Evolutionary conservation across 768 basidiomycete species (phyloP).

Genomic region (Mycena alexandri): DNA sequence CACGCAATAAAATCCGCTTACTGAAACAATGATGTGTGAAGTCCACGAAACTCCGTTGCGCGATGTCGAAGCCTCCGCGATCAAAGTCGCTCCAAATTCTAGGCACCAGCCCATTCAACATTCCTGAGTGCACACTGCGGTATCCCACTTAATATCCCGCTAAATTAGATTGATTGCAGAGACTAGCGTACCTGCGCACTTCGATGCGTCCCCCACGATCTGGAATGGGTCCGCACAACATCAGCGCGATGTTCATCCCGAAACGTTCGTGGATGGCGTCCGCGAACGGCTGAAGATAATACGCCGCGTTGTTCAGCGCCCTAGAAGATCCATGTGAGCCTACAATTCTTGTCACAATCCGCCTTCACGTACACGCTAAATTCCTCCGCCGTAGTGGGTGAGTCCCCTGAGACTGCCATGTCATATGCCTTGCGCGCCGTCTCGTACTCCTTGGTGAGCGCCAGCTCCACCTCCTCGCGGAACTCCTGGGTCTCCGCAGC

Average conservation of each 20-base stretch:
- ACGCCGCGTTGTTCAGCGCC: neutral
- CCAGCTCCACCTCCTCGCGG: neutral
- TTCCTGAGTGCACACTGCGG: neutral
- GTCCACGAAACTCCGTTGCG: neutral
- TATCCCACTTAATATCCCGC: too few relatives aligned
- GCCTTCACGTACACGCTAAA: neutral
- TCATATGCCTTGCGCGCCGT: neutral
- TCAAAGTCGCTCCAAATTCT: neutral
- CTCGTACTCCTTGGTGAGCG: constrained; percentile 1
- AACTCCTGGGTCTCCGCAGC: neutral
- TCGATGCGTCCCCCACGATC: constrained; percentile 12
- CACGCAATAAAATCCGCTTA: neutral
- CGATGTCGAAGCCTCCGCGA: neutral
- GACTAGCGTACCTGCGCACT: neutral
- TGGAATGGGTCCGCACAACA: constrained; percentile 5
- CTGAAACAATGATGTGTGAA: neutral
- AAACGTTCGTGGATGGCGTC: neutral
- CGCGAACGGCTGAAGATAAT: neutral
- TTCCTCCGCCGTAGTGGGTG: neutral
- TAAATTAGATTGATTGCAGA: too few relatives aligned
- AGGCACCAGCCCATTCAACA: neutral
- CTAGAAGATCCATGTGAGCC: neutral
- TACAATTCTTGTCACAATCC: neutral
- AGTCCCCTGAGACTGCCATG: neutral
- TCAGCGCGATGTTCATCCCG: neutral